phyloP scores from a whole-genome alignment of 331 rosid species.

The Rhamnella rubrinervis region DNA sequence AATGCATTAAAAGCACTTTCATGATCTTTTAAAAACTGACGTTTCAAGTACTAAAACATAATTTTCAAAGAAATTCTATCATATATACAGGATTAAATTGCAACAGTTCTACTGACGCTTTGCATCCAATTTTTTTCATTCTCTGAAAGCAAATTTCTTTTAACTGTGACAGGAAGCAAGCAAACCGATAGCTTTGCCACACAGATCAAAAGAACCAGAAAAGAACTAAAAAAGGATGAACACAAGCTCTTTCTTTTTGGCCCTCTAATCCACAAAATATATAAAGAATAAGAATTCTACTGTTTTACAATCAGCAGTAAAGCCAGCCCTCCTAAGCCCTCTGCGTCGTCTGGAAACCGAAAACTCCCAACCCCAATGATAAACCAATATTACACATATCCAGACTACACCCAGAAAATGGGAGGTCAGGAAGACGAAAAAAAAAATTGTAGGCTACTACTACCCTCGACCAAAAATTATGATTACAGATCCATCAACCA shows the following conservation, averaged over 20 bases:
- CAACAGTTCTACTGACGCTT: no score
- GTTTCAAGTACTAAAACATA: no score
- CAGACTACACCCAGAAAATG: slow-evolving; percentile 13
- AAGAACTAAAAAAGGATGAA: no score
- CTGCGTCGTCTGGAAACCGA: slow-evolving; percentile 32
- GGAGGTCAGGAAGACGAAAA: neutral
- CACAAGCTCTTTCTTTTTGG: neutral
- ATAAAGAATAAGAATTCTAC: slow-evolving; percentile 36
- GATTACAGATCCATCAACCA: slow-evolving; percentile 40
- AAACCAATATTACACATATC: slow-evolving; percentile 17
- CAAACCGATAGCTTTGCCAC: no score
- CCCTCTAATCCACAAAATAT: slow-evolving; percentile 38
- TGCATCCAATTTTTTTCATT: no score
- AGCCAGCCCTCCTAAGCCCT: slow-evolving; percentile 43
- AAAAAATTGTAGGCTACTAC: slow-evolving; percentile 20
- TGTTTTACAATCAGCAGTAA: slow-evolving; percentile 45
- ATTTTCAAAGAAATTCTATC: no score
- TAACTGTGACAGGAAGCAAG: no score
- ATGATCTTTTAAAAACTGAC: no score
- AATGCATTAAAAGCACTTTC: no score
- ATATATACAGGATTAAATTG: no score
- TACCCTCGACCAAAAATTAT: slow-evolving; percentile 37
- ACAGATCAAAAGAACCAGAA: no score
- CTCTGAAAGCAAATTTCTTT: no score
- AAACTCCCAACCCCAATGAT: slow-evolving; percentile 31